phyloP scores from a whole-genome alignment of 129 eudicot species.

The Lactuca sativa region DNA sequence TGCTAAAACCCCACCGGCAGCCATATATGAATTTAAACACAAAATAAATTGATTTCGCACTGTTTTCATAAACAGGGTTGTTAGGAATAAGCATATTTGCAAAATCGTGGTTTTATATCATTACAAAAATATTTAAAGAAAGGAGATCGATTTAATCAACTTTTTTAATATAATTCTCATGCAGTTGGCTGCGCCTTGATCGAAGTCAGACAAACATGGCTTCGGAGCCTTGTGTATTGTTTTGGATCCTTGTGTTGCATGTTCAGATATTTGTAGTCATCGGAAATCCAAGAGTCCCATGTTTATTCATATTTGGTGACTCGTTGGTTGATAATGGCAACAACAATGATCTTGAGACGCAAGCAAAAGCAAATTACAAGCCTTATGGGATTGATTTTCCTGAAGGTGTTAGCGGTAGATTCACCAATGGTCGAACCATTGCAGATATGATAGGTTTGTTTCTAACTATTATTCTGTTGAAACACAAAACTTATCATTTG shows the following conservation, averaged over 20 bases:
- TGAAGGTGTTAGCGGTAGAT: conserved; percentile 32
- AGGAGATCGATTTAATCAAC: background rate
- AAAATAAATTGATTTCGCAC: background rate
- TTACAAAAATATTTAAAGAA: background rate
- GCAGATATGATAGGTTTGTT: conserved; percentile 35
- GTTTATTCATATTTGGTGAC: conserved; percentile 40
- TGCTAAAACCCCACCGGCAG: background rate
- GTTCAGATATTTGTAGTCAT: conserved; percentile 12
- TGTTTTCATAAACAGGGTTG: background rate
- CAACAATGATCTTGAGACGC: conserved; percentile 21
- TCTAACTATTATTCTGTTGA: background rate
- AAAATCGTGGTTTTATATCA: no score
- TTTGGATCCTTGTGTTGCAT: background rate
- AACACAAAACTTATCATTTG: background rate
- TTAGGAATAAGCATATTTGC: background rate
- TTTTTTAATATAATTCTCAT: no score
- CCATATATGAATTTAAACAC: background rate
- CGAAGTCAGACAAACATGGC: background rate
- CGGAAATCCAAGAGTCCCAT: conserved; percentile 32
- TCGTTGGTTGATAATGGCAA: conserved; percentile 35
- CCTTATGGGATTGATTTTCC: conserved; percentile 41
- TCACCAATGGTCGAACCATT: conserved; percentile 37
- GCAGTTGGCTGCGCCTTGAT: background rate
- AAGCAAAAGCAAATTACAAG: conserved; percentile 34
- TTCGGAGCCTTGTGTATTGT: background rate